These are phyloP conservation scores for Neopestalotiopsis clavispora DNA, from an alignment of 2,329 filamentous ascomycete species.

Conservation along the genomic window DNA sequence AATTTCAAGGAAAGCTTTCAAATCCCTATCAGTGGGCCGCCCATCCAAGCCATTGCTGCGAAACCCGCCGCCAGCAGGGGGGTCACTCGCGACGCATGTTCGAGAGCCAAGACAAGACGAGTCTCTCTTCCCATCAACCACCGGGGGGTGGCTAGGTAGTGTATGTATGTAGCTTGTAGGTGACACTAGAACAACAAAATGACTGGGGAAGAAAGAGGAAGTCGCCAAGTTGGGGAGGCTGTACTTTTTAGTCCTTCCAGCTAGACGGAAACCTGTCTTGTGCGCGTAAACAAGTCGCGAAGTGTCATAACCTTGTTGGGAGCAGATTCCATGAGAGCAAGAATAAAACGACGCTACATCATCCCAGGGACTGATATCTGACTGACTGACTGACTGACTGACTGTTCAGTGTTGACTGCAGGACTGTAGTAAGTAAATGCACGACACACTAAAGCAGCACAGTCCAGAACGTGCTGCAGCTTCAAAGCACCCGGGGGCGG, in stretches of 20 bases:
- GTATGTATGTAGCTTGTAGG: background rate
- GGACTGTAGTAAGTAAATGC: background rate
- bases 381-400: background rate
- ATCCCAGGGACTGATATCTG: background rate
- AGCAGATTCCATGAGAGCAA: too few relatives aligned
- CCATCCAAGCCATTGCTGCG: background rate
- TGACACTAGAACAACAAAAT: too few relatives aligned
- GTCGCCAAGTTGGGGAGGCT: too few relatives aligned
- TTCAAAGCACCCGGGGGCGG: background rate
- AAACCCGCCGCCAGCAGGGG: conserved; percentile 1
- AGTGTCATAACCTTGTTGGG: too few relatives aligned
- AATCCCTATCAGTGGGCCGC: conserved; percentile 1
- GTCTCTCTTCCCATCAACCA: background rate
- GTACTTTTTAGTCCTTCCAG: too few relatives aligned
- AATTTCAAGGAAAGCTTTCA: background rate
- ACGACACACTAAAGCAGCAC: background rate
- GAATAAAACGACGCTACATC: too few relatives aligned
- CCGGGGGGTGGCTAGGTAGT: background rate
- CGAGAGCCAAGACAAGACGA: conserved; percentile 1
- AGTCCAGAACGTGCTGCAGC: too few relatives aligned
- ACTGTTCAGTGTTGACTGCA: background rate
- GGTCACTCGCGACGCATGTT: background rate
- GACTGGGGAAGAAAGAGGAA: too few relatives aligned
- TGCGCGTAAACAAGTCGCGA: too few relatives aligned
- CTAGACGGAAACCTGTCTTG: too few relatives aligned